Evolutionary conservation across 108 stramenopile species (phyloP).

Genomic region (Cylindrotheca fusiformis): DNA sequence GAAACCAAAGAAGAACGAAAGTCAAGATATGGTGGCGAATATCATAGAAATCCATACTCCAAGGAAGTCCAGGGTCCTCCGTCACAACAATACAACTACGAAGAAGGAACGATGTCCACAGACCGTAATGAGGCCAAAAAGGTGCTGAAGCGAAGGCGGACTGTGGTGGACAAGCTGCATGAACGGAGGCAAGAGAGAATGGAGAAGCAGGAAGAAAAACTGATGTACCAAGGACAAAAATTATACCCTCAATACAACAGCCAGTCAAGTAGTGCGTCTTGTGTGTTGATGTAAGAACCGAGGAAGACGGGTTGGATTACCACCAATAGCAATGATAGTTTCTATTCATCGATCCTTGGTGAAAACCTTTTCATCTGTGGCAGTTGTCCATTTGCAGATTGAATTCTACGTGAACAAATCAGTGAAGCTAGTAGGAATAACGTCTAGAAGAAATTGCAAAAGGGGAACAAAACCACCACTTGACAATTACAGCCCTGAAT

Average conservation of each 20-base stretch:
- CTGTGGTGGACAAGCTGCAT: slow-evolving; percentile 21
- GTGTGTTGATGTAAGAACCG: slow-evolving; percentile 11
- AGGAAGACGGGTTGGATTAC: too few relatives aligned
- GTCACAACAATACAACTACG: slow-evolving; percentile 29
- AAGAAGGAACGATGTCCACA: slow-evolving; percentile 25
- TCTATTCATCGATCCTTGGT: too few relatives aligned
- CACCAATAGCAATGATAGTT: too few relatives aligned
- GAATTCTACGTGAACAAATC: too few relatives aligned
- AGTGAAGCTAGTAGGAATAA: too few relatives aligned
- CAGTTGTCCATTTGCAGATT: too few relatives aligned
- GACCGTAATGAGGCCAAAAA: slow-evolving; percentile 18
- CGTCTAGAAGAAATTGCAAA: too few relatives aligned
- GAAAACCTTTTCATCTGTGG: too few relatives aligned
- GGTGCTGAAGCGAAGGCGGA: slow-evolving; percentile 13
- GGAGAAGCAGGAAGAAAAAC: neutral
- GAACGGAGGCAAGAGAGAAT: slow-evolving; percentile 29
- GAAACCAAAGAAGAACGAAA: slow-evolving; percentile 7
- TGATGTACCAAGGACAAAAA: slow-evolving; percentile 2
- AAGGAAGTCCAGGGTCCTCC: slow-evolving; percentile 37
- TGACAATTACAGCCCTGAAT: too few relatives aligned
- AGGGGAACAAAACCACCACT: too few relatives aligned
- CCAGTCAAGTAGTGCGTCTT: slow-evolving; percentile 3
- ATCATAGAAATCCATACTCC: slow-evolving; percentile 44
- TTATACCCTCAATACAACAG: slow-evolving; percentile 5
- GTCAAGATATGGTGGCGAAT: neutral